Base-by-base conservation (phyloP, 2,329 filamentous ascomycete species). In the Diaporthe batatas region DNA sequence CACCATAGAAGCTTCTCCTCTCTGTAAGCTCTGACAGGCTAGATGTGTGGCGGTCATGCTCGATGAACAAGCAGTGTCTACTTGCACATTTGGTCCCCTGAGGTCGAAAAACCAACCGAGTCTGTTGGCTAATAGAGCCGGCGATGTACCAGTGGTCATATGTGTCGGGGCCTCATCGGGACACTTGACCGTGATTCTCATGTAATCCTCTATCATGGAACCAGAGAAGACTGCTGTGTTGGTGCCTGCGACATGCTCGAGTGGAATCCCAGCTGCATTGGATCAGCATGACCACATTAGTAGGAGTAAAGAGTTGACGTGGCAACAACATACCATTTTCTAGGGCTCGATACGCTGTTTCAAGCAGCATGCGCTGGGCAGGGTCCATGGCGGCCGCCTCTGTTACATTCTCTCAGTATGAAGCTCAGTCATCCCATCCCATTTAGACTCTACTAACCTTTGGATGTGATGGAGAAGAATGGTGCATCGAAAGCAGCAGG, bases 81-180 rank as follows among this genome's bases (percentile, higher is more conserved):
- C 73, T 16, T 81, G 80, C 53, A 82, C 76, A 72, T 80, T 83
- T 0, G 82, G 79, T 0, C 83, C 83, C 6, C 74, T 75, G 49
- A 83, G 73, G 65, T 85, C 79, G 49, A 83, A 85, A 69, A 79
- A 83, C 79, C 81, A 86, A 49, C 81, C 83, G 11, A 84, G 75
- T 1, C 84, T 79, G 72, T 86, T 86, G 1, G 78, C 78, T 1
- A 80, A 77, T 39, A 81, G 82, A 1, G 77, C 77, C 6, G 25
- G 77, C n/a, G n/a, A n/a, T n/a, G n/a, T n/a, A n/a, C n/a, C n/a
- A n/a, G n/a, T n/a, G n/a, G n/a, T n/a, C n/a, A n/a, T n/a, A n/a
- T n/a, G n/a, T n/a, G n/a, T n/a, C 14, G 54, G 16, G 68, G 1
- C 72, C 62, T 74, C 72, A 14, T 78, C 75, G 3, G 36, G 57